Evolutionary conservation across 371 early-diverging fungal genomes (phyloP), one percentile per base, ranked within the genome.

Genomic region (Zopfochytrium polystomum): DNA sequence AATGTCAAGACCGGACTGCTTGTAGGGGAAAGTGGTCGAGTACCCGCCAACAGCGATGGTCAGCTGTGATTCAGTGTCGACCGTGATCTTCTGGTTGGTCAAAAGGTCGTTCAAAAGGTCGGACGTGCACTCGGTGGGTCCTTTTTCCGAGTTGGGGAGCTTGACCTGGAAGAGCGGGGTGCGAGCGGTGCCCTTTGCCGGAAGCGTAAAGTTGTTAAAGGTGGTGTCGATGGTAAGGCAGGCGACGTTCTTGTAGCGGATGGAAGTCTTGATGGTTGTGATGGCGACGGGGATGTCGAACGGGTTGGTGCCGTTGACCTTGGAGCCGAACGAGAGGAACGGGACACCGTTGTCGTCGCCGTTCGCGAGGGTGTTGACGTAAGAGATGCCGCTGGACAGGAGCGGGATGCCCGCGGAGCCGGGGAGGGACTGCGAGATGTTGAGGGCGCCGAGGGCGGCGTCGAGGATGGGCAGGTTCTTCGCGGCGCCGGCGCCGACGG

Each of bases 221-320:
- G n/a, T 47, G 47, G 20, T 20, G 20, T 47, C 25, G 47, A 6
- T 20, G 20, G 47, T 20, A 26, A 47, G 6, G 47, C 47, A 47
- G 47, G n/a, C 47, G n/a, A 22, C 25, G 47, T 26, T 26, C 20
- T 47, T 47, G 47, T 47, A 47, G 6, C 47, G 6, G 20, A 47
- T n/a, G 20, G 47, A 22, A 5, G 47, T 22, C 47, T 47, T 6
- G 20, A 47, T 47, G 47, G 6, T 20, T n/a, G 47, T 47, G 47
- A 47, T 47, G 20, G 47, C n/a, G 47, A 47, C 47, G 20, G 47
- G 47, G 20, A 26, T 20, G 47, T 47, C 47, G 25, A 47, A 47
- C 11, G 47, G 47, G 47, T 47, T 47, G 20, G 6, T 22, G 47
- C 22, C 47, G n/a, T n/a, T n/a, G n/a, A n/a, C 47, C 11, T 47